These are phyloP conservation scores for Amanita rubescens DNA, from an alignment of 768 basidiomycete species.

Conservation along the genomic window DNA sequence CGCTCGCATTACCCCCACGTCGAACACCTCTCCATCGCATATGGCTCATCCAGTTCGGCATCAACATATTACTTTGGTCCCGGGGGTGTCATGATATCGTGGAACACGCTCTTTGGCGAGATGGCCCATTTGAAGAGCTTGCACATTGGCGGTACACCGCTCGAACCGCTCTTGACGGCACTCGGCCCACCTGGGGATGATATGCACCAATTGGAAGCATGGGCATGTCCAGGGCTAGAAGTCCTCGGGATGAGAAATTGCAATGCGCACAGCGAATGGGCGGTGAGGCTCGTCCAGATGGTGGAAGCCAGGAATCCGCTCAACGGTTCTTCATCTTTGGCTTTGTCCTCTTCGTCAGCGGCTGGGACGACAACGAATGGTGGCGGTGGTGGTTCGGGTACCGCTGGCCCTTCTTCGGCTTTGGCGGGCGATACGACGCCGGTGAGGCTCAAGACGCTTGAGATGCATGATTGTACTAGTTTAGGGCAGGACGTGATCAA, in stretches of 20 bases:
- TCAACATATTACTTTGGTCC: conserved; percentile 49
- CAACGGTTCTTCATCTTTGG: conserved; percentile 14
- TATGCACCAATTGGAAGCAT: conserved; percentile 30
- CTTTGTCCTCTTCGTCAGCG: neutral
- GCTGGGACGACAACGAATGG: neutral
- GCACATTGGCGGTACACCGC: conserved; percentile 54
- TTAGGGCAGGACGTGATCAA: conserved; percentile 62
- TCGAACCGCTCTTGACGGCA: conserved; percentile 55
- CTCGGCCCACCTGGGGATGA: conserved; percentile 60
- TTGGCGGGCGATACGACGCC: conserved; percentile 46
- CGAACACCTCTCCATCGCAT: conserved; percentile 54
- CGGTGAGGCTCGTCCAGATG: conserved; percentile 62
- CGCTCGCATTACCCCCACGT: conserved; percentile 55
- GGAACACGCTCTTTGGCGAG: conserved; percentile 55
- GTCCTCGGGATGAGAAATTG: conserved; percentile 57
- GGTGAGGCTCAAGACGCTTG: conserved; percentile 45
- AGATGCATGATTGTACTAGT: conserved; percentile 59
- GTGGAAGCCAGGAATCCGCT: conserved; percentile 67
- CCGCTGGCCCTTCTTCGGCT: too few species aligned
- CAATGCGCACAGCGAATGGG: conserved; percentile 56
- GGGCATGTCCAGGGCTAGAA: conserved; percentile 59
- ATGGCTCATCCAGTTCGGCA: conserved; percentile 24
- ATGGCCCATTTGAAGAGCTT: conserved; percentile 51
- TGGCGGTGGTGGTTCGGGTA: too few species aligned
- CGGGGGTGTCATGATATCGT: conserved; percentile 52